phyloP scores from a whole-genome alignment of 2,329 filamentous ascomycete genomes.

The Trichoderma polysporum region DNA sequence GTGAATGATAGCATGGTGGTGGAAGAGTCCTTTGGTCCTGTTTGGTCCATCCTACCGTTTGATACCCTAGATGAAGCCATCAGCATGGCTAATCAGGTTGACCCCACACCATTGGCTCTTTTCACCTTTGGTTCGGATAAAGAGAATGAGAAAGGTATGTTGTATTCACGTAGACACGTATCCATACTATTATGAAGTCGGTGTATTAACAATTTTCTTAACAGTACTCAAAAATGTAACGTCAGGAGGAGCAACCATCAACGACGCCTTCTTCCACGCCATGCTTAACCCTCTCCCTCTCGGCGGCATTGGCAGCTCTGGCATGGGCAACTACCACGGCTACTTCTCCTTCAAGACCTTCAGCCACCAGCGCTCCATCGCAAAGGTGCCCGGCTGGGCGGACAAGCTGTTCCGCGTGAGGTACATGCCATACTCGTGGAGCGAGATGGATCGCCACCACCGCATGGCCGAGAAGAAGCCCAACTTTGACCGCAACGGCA shows the following conservation, averaged over 20 bases:
- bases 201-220: slow-evolving; percentile 12
- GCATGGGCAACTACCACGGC: slow-evolving; percentile 50
- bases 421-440: slow-evolving; percentile 61
- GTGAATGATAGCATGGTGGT: slow-evolving; percentile 70
- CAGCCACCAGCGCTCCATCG: slow-evolving; percentile 41
- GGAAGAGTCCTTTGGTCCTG: slow-evolving; percentile 90
- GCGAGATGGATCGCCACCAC: slow-evolving; percentile 46
- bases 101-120: slow-evolving; percentile 79
- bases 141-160: slow-evolving; percentile 71
- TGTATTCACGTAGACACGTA: background rate
- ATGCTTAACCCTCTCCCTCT: slow-evolving; percentile 45
- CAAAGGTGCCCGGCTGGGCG: slow-evolving; percentile 39
- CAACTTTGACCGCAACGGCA: slow-evolving; percentile 63
- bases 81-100: slow-evolving; percentile 72
- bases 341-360: slow-evolving; percentile 47
- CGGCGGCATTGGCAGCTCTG: slow-evolving; percentile 51
- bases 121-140: slow-evolving; percentile 81
- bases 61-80: slow-evolving; percentile 84
- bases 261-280: slow-evolving; percentile 48
- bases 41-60: slow-evolving; percentile 79
- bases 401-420: slow-evolving; percentile 61
- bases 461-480: slow-evolving; percentile 48
- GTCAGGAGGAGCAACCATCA: slow-evolving; percentile 53
- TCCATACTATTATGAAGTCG: background rate
- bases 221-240: slow-evolving; percentile 40